Conservation (phyloP, 1,284 basidiomycete genomes). For the Puccinia hordei region DNA sequence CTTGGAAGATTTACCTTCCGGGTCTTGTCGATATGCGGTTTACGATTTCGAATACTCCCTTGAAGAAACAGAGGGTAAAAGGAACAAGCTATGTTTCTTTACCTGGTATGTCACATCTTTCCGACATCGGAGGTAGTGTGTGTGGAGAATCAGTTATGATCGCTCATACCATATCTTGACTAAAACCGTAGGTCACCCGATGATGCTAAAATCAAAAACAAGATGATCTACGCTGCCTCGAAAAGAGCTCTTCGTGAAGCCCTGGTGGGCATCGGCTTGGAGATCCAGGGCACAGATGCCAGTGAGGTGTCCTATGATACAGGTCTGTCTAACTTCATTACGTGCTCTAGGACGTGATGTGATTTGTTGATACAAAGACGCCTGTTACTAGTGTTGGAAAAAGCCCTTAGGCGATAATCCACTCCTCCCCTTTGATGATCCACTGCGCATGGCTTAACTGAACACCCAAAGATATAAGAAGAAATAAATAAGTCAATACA, state of each 20-base stretch:
- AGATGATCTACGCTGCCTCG: constrained; percentile 94
- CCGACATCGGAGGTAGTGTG: no score
- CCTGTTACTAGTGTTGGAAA: constrained; percentile 56
- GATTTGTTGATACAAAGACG: background rate
- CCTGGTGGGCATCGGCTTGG: constrained; percentile 71
- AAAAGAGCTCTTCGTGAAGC: constrained; percentile 77
- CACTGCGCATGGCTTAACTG: constrained; percentile 5
- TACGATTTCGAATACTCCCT: constrained; percentile 79
- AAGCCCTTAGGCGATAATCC: constrained; percentile 53
- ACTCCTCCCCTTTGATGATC: background rate
- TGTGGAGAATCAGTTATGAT: background rate
- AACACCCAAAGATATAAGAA: background rate
- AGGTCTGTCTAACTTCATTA: constrained; percentile 64
- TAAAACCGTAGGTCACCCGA: constrained; percentile 78
- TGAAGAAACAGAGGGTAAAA: constrained; percentile 74
- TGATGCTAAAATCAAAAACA: constrained; percentile 79
- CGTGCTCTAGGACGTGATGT: constrained; percentile 37
- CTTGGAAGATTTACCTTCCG: constrained; percentile 72
- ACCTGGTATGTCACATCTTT: constrained; percentile 67
- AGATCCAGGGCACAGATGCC: constrained; percentile 85
- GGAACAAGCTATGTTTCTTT: constrained; percentile 87
- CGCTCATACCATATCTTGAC: background rate
- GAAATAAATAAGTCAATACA: background rate
- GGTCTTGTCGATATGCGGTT: constrained; percentile 82
- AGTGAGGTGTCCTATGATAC: constrained; percentile 75